Percentiles rank a stretch among this genome's conserved stretches.
Evolutionary conservation across 2,329 filamentous ascomycete species (phyloP).

Genomic region (Xylariales sp.): DNA sequence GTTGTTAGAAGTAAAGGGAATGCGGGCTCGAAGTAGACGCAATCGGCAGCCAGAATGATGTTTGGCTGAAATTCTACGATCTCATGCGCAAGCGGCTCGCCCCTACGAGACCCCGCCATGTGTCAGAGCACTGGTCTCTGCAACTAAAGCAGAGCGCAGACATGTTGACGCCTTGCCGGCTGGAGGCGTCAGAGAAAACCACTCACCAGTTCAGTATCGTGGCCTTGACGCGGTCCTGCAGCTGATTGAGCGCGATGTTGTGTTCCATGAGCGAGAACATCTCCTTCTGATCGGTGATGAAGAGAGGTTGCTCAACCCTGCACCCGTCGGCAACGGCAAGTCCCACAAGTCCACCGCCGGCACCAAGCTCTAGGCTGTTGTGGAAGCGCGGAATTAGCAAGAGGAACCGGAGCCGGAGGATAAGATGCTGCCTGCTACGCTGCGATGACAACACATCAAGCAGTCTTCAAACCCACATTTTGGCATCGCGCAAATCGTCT

Average conservation of each 20-base stretch:
- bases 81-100: slow-evolving; percentile 50
- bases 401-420: background rate
- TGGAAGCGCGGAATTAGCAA: slow-evolving; percentile 2
- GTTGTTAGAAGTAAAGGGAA: slow-evolving; percentile 84
- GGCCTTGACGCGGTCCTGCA: slow-evolving; percentile 59
- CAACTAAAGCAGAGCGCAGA: background rate
- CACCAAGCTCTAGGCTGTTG: slow-evolving; percentile 70
- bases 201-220: slow-evolving; percentile 76
- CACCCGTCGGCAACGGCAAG: slow-evolving; percentile 56
- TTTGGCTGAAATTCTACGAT: slow-evolving; percentile 60
- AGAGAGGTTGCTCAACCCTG: slow-evolving; percentile 51
- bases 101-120: slow-evolving; percentile 38
- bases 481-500: slow-evolving; percentile 57
- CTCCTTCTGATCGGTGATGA: slow-evolving; percentile 80
- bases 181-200: background rate
- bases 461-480: slow-evolving; percentile 58
- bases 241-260: slow-evolving; percentile 78
- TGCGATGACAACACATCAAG: background rate
- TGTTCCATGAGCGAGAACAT: slow-evolving; percentile 83
- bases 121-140: slow-evolving; percentile 15
- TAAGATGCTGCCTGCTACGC: too few relatives aligned
- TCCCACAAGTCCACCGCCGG: slow-evolving; percentile 83
- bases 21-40: slow-evolving; percentile 94
- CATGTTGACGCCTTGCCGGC: too few relatives aligned
- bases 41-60: slow-evolving; percentile 89